These are phyloP conservation scores for Saccharomycopsis sp. DNA, from an alignment of 805 yeast genomes.

Conservation along the genomic window DNA sequence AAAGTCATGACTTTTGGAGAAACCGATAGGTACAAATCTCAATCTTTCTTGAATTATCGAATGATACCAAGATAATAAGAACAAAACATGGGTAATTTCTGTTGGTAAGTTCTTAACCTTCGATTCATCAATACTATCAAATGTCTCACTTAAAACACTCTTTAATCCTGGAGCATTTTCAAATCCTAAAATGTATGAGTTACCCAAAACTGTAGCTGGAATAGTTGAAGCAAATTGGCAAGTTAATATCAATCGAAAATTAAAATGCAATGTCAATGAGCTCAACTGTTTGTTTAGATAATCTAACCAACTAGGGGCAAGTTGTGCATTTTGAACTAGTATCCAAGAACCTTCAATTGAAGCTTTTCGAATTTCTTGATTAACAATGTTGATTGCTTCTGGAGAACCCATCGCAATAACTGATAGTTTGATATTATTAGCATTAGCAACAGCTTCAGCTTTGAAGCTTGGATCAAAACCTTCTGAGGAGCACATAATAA, in stretches of 20 bases:
- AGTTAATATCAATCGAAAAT: slow-evolving; percentile 59
- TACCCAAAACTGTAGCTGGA: slow-evolving; percentile 50
- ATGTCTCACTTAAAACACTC: slow-evolving; percentile 36
- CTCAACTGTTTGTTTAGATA: slow-evolving; percentile 42
- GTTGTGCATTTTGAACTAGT: slow-evolving; percentile 72
- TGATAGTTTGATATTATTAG: slow-evolving; percentile 26
- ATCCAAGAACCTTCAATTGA: slow-evolving; percentile 58
- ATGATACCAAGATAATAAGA: slow-evolving; percentile 66
- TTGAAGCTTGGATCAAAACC: slow-evolving; percentile 62
- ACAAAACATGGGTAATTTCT: slow-evolving; percentile 42
- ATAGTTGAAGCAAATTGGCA: slow-evolving; percentile 42
- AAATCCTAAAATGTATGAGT: slow-evolving; percentile 47
- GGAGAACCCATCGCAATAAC: slow-evolving; percentile 67
- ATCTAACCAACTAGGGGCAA: slow-evolving; percentile 59
- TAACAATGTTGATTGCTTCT: slow-evolving; percentile 57
- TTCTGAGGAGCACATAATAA: slow-evolving; percentile 50
- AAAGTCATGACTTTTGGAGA: slow-evolving; percentile 55
- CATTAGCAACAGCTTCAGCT: slow-evolving; percentile 39
- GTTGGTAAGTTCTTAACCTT: slow-evolving; percentile 27
- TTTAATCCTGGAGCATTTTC: slow-evolving; percentile 62
- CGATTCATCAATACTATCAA: slow-evolving; percentile 25
- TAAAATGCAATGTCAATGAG: slow-evolving; percentile 25
- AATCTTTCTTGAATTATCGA: slow-evolving; percentile 52
- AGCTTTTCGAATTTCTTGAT: slow-evolving; percentile 41
- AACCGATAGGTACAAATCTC: slow-evolving; percentile 58